phyloP scores from a whole-genome alignment of 1,139 yeast species.

The Debaryomyces sp. region DNA sequence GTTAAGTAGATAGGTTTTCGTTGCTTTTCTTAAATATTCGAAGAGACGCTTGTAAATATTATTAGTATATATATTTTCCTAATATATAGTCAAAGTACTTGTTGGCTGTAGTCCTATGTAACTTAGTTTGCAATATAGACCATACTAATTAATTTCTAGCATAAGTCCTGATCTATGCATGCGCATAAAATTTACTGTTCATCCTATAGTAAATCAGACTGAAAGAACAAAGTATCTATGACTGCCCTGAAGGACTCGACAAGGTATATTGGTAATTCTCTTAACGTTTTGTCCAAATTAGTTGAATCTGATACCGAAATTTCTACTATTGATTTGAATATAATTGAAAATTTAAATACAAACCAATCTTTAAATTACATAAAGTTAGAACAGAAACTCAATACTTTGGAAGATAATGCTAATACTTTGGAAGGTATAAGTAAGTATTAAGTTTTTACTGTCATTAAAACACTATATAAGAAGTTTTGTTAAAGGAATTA shows the following conservation, averaged over 20 bases:
- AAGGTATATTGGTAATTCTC: constrained; percentile 31
- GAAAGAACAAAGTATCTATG: constrained; percentile 14
- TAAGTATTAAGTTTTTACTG: constrained; percentile 24
- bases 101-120: not conserved
- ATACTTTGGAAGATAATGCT: constrained; percentile 38
- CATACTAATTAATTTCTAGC: not conserved
- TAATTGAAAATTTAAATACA: constrained; percentile 58
- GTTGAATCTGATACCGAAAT: constrained; percentile 59
- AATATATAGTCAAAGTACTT: not conserved
- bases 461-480: not conserved
- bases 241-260: constrained; percentile 36
- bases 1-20: constrained; percentile 30
- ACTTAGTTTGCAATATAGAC: not conserved
- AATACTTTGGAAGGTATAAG: constrained; percentile 31
- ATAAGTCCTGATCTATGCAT: not conserved
- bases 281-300: constrained; percentile 29
- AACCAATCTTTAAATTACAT: constrained; percentile 59
- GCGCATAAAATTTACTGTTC: not conserved
- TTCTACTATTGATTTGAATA: constrained; percentile 52
- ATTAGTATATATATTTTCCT: not conserved
- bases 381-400: constrained; percentile 53
- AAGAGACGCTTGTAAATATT: constrained; percentile 1
- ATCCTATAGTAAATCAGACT: not conserved
- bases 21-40: not conserved
- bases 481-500: not conserved